A percentile compares a stretch with the other conserved stretches of the same genome.
Conservation (phyloP, 1,139 yeast genomes). For the Pichia sp. region DNA sequence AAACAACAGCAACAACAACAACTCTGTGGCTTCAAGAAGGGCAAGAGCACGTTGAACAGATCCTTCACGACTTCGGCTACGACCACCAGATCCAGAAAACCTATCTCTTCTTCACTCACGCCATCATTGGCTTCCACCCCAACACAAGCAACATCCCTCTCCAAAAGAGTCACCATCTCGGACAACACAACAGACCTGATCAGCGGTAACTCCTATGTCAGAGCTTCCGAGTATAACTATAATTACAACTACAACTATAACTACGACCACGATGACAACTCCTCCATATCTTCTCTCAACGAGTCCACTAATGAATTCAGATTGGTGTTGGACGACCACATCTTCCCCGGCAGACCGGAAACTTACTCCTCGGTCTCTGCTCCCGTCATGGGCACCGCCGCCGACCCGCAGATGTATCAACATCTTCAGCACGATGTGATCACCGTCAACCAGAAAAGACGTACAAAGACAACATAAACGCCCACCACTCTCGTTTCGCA, state of each 20-base stretch:
- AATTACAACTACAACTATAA: background rate
- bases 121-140: background rate
- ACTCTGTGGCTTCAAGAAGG: background rate
- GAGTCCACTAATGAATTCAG: conserved; percentile 1
- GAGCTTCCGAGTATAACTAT: no score
- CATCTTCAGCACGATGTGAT: no score
- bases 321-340: conserved; percentile 17
- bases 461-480: no score
- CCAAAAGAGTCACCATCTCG: conserved; percentile 6
- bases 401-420: no score
- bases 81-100: background rate
- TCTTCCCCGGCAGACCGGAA: conserved; percentile 12
- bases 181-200: conserved; percentile 6
- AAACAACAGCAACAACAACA: background rate
- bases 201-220: conserved; percentile 1
- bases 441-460: no score
- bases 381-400: no score
- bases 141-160: background rate
- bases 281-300: conserved; percentile 6
- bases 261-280: conserved; percentile 1
- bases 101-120: background rate
- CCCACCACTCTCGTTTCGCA: no score
- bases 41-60: background rate
- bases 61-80: background rate
- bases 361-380: background rate